Evolutionary conservation across 257 asterid genomes (phyloP), one percentile per base, ranked within the genome.

Genomic region (Solanum lignicaule): DNA sequence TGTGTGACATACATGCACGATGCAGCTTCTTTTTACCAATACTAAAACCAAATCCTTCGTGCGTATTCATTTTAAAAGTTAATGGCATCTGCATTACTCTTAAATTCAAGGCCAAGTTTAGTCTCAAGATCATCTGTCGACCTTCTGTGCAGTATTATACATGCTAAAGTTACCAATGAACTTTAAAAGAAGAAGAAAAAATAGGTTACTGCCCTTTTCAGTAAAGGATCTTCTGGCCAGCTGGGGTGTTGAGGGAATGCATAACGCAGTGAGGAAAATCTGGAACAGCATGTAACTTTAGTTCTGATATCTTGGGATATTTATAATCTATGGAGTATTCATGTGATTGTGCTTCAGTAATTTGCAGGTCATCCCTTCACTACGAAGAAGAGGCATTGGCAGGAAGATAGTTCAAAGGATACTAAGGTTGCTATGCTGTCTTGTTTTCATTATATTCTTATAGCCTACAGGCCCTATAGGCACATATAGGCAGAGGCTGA

Each of bases 301-400:
- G 65, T 18, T 55, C 69, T 15, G 16, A 29, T 48, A 31, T 1
- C 31, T 0, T 9, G 31, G 86, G 25, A 48, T 48, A 82, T 82
- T 29, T 9, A 5, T 48, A 48, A 82, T 68, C 82, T 27, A 48
- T 72, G 85, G 74, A 32, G 29, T 86, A 86, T 86, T 69, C 62
- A 86, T 75, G 88, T 87, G 89, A 88, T 87, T 18, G 87, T 74
- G 87, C 74, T 78, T 86, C 87, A 83, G 87, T 87, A 87, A 87
- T 52, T 88, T 94, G 86, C 94, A 97, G 98, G 99, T 97, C 87
- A 92, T 90, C 72, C 99, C 99, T 86, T 90, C 81, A 87, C 92
- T 94, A 68, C 95, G 87, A 60, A 86, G 94, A 39, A 90, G 94
- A 87, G 99, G 98, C 88, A 94, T 97, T 39, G 98, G 98, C 83